Conservation (phyloP, 306 rosid genomes). For the Prinsepia uniflora region DNA sequence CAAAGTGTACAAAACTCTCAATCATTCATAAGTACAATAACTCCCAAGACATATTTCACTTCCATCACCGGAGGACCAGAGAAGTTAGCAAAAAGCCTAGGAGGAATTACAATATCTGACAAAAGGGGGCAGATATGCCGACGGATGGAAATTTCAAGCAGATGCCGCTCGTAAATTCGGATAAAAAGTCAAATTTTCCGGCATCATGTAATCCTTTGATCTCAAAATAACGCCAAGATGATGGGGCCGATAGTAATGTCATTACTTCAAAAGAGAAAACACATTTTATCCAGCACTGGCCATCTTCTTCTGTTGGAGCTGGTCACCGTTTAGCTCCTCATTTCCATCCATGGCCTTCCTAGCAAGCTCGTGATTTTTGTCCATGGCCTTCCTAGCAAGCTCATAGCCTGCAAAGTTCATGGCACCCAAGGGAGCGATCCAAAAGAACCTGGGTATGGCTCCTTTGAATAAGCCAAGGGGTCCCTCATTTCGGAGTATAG, state of each 20-base stretch:
- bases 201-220: slow-evolving; percentile 25
- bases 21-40: slow-evolving; percentile 1
- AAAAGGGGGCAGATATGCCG: slow-evolving; percentile 36
- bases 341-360: slow-evolving; percentile 90
- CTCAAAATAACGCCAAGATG: slow-evolving; percentile 14
- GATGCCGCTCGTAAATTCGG: slow-evolving; percentile 33
- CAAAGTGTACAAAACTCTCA: slow-evolving; percentile 30
- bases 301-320: slow-evolving; percentile 41
- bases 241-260: slow-evolving; percentile 7
- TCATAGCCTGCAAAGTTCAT: slow-evolving; percentile 99
- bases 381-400: slow-evolving; percentile 94
- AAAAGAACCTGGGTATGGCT: slow-evolving; percentile 92
- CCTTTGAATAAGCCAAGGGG: slow-evolving; percentile 95
- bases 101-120: slow-evolving; percentile 25
- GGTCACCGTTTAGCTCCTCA: slow-evolving; percentile 45
- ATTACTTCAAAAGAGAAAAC: background rate
- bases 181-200: slow-evolving; percentile 36
- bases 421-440: slow-evolving; percentile 99
- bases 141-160: slow-evolving; percentile 39
- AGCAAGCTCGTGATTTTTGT: slow-evolving; percentile 71
- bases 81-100: slow-evolving; percentile 26
- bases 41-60: slow-evolving; percentile 29
- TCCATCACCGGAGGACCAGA: slow-evolving; percentile 39
- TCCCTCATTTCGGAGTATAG: slow-evolving; percentile 80
- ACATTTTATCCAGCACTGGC: slow-evolving; percentile 38